Base-by-base conservation (phyloP, 202 grass and related monocot species). In the Digitaria exilis region DNA sequence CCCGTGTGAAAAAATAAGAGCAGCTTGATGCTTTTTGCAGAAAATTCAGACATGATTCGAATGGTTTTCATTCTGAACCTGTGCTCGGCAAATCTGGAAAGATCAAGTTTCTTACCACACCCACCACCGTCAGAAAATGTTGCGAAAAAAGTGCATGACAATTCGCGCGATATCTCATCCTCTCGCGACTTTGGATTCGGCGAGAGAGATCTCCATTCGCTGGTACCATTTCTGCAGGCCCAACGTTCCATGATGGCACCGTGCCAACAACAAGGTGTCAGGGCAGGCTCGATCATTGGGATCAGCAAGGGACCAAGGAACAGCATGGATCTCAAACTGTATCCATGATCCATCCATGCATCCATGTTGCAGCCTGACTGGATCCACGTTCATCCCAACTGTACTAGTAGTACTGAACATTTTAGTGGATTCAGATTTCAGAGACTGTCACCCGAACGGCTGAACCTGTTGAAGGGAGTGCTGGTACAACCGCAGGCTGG, bases 401-500 rank as follows among this genome's bases (percentile, higher is more conserved):
- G n/a, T n/a, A n/a, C n/a, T n/a, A n/a, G n/a, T n/a, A n/a, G n/a
- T n/a, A n/a, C n/a, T n/a, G n/a, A n/a, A n/a, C 69, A 44, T 31
- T 0, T 31, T 0, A 65, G 30, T 39, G 15, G 24, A 37, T 37
- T 37, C 5, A 85, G n/a, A n/a, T n/a, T 75, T n/a, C 69, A 69
- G 76, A 80, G 69, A 73, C 32, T 9, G 14, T 51, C 29, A 63
- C 52, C 51, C 16, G 58, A 28, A 25, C n/a, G n/a, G n/a, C 54
- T 12, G 12, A 14, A 17, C 5, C 5, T 62, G 59, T 13, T 56
- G n/a, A n/a, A n/a, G n/a, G 19, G 1, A 10, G 52, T 57, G 31
- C 65, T 60, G 86, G 60, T 84, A 69, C 81, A 74, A 21, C 69
- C 4, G 7, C 28, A 52, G 43, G 75, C 31, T 7, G 69, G 81